phyloP scores from a whole-genome alignment of 148 eudicot genomes.

The Rhododendron molle region DNA sequence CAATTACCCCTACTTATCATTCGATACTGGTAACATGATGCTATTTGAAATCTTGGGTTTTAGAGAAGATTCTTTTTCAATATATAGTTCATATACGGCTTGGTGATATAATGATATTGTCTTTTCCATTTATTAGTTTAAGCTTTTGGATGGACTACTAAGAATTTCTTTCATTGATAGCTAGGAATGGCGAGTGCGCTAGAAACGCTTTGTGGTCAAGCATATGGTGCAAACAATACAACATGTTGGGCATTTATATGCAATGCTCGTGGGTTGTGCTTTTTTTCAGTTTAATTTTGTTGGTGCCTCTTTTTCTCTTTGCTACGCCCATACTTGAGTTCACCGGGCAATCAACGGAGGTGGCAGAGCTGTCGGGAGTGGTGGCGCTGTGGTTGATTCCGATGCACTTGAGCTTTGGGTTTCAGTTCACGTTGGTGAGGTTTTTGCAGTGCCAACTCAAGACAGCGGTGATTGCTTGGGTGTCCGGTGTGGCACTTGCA shows the following conservation, averaged over 20 bases:
- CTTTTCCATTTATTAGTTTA: not conserved
- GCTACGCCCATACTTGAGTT: conserved; percentile 28
- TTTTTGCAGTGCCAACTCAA: conserved; percentile 62
- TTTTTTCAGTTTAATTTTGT: conserved; percentile 11
- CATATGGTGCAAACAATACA: conserved; percentile 46
- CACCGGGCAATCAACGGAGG: conserved; percentile 21
- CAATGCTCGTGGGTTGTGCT: conserved; percentile 36
- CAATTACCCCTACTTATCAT: not conserved
- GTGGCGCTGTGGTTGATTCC: conserved; percentile 34
- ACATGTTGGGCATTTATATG: conserved; percentile 42
- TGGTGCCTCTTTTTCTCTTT: conserved; percentile 28
- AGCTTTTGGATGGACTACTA: not conserved
- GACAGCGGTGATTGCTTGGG: conserved; percentile 43
- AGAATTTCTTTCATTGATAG: conserved; percentile 16
- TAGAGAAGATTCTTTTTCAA: not conserved
- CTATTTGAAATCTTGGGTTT: not conserved
- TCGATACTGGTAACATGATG: not conserved
- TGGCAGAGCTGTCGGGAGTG: conserved; percentile 25
- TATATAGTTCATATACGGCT: not conserved
- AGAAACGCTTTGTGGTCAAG: conserved; percentile 51
- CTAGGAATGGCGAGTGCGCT: conserved; percentile 52
- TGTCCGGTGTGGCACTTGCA: conserved; percentile 27
- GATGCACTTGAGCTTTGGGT: conserved; percentile 48
- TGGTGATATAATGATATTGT: not conserved
- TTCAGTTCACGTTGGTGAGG: conserved; percentile 48